Evolutionary conservation across 2,329 filamentous ascomycete species (phyloP).

Genomic region (Xylaria sp.): DNA sequence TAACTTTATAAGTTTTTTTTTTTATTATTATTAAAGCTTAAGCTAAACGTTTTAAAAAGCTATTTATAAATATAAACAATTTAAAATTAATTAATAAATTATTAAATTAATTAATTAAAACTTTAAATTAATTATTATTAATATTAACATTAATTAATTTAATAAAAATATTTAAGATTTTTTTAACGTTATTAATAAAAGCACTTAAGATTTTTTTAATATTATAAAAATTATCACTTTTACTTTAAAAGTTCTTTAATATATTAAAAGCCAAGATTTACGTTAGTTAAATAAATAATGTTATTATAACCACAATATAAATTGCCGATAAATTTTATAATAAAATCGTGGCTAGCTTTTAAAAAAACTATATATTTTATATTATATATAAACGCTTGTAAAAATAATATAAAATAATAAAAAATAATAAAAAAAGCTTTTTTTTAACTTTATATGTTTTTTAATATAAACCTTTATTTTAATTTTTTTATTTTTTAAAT

Average conservation of each 20-base stretch:
- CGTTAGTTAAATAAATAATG: background rate
- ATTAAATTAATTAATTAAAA: too few relatives aligned
- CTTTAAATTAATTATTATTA: too few relatives aligned
- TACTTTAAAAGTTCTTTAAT: background rate
- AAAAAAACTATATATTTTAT: background rate
- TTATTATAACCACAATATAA: background rate
- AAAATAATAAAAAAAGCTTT: background rate
- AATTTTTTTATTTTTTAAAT: background rate
- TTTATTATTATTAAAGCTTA: background rate
- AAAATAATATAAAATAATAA: conserved; percentile 6
- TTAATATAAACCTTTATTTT: background rate
- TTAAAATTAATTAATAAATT: too few relatives aligned
- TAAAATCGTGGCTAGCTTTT: background rate
- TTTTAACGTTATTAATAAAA: too few relatives aligned
- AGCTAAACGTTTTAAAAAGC: too few relatives aligned
- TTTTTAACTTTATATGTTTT: background rate
- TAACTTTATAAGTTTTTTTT: background rate
- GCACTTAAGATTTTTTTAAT: too few relatives aligned
- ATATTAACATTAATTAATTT: too few relatives aligned
- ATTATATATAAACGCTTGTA: conserved; percentile 8
- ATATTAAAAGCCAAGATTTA: background rate
- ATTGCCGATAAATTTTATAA: conserved; percentile 2
- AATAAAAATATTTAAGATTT: too few relatives aligned
- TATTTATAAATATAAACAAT: too few relatives aligned
- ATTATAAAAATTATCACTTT: background rate